phyloP scores from a whole-genome alignment of 1,284 basidiomycete species.

The Polyporus tsugae region DNA sequence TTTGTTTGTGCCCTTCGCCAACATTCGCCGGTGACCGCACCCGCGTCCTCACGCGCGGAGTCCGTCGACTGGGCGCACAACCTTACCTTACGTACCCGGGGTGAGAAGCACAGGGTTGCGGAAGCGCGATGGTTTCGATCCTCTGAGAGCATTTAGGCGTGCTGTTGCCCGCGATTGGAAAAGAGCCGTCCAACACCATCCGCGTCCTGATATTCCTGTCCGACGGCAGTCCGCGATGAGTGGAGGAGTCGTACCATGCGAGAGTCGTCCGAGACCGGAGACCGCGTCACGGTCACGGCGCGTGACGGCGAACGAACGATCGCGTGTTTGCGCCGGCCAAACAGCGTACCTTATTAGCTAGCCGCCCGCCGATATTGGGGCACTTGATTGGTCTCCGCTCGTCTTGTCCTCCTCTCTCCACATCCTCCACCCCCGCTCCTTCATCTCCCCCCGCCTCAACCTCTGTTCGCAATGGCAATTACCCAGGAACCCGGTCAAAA shows the following conservation, averaged over 20 bases:
- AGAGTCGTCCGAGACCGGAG: conserved; percentile 24
- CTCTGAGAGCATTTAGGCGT: too few species aligned
- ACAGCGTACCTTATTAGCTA: conserved; percentile 25
- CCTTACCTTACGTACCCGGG: neutral
- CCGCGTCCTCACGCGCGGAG: neutral
- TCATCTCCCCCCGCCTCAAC: conserved; percentile 19
- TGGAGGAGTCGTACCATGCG: conserved; percentile 27
- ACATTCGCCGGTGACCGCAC: neutral
- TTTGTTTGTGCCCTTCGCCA: neutral
- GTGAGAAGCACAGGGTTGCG: neutral
- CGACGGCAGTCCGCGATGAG: neutral
- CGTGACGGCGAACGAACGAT: conserved; percentile 7
- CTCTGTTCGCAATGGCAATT: conserved; percentile 67
- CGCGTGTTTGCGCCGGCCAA: conserved; percentile 38
- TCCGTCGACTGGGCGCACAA: neutral
- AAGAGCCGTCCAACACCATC: neutral
- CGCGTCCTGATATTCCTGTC: neutral
- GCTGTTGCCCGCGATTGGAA: neutral
- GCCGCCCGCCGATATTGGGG: conserved; percentile 35
- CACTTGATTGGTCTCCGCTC: conserved; percentile 32
- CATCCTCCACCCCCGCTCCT: conserved; percentile 31
- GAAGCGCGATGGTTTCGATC: neutral
- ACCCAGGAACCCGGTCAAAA: conserved; percentile 89
- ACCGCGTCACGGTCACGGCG: conserved; percentile 9
- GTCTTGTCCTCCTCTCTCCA: conserved; percentile 33